phyloP scores from a whole-genome alignment of 768 basidiomycete species.

The Auriscalpium microsporum region DNA sequence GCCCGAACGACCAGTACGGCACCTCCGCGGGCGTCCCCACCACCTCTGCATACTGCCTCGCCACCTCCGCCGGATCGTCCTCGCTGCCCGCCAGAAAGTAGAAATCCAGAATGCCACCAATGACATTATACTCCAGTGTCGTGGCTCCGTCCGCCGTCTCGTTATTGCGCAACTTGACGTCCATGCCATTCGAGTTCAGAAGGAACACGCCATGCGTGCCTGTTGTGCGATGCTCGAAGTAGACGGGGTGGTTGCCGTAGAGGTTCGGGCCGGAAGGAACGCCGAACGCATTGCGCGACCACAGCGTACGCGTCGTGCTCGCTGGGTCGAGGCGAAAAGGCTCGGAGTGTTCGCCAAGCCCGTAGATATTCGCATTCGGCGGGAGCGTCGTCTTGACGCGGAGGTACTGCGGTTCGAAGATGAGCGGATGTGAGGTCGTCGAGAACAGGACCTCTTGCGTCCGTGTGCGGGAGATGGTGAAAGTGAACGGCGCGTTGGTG shows the following conservation, averaged over 20 bases:
- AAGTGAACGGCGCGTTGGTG: constrained; percentile 51
- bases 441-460: constrained; percentile 53
- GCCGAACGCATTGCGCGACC: constrained; percentile 59
- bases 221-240: constrained; percentile 56
- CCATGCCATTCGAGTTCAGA: constrained; percentile 69
- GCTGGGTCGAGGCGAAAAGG: constrained; percentile 45
- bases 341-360: constrained; percentile 68
- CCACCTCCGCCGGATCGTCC: constrained; percentile 46
- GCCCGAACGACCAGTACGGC: constrained; percentile 66
- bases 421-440: constrained; percentile 49
- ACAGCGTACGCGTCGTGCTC: constrained; percentile 40
- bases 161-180: constrained; percentile 49
- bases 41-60: constrained; percentile 61
- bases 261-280: constrained; percentile 51
- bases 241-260: constrained; percentile 69
- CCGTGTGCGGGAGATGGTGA: constrained; percentile 42
- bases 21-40: constrained; percentile 62
- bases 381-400: constrained; percentile 64
- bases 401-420: constrained; percentile 73
- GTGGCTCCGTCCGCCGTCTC: constrained; percentile 23
- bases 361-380: constrained; percentile 59
- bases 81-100: constrained; percentile 69
- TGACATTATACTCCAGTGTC: constrained; percentile 63
- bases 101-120: constrained; percentile 72
- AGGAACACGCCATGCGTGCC: constrained; percentile 67